Evolutionary conservation across 106 monocot species (phyloP).

Genomic region (Dioscorea alata): DNA sequence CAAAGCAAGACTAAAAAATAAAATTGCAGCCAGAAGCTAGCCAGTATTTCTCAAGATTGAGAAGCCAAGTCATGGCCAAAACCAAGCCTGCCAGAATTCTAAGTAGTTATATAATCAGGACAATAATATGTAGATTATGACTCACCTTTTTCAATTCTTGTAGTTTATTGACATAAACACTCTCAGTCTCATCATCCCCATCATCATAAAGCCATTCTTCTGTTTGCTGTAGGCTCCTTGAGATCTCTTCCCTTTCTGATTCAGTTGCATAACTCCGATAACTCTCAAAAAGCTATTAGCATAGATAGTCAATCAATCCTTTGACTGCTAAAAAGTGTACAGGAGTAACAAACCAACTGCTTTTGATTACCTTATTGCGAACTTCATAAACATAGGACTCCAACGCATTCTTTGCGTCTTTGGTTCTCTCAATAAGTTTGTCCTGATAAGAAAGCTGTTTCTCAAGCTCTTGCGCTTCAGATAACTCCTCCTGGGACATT

Average conservation of each 20-base stretch:
- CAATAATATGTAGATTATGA: no score
- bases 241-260: conserved; percentile 67
- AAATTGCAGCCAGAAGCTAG: no score
- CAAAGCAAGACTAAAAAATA: no score
- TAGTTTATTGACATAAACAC: conserved; percentile 58
- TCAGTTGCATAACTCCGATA: conserved; percentile 77
- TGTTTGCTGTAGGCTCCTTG: conserved; percentile 56
- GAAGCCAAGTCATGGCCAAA: no score
- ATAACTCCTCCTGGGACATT: conserved; percentile 38
- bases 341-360: no score
- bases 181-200: conserved; percentile 84
- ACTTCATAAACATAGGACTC: conserved; percentile 86
- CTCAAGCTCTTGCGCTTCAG: conserved; percentile 59
- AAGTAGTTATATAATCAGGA: no score
- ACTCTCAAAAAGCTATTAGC: conserved; percentile 73
- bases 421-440: conserved; percentile 71
- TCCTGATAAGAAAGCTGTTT: conserved; percentile 57
- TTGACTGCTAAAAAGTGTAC: no score
- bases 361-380: conserved; percentile 70
- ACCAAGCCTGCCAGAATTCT: no score
- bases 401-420: conserved; percentile 78
- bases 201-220: conserved; percentile 99
- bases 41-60: no score
- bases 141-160: conserved; percentile 78
- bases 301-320: neutral